Evolutionary conservation across 1,284 basidiomycete genomes (phyloP).

Genomic region (Fistulina hepatica): DNA sequence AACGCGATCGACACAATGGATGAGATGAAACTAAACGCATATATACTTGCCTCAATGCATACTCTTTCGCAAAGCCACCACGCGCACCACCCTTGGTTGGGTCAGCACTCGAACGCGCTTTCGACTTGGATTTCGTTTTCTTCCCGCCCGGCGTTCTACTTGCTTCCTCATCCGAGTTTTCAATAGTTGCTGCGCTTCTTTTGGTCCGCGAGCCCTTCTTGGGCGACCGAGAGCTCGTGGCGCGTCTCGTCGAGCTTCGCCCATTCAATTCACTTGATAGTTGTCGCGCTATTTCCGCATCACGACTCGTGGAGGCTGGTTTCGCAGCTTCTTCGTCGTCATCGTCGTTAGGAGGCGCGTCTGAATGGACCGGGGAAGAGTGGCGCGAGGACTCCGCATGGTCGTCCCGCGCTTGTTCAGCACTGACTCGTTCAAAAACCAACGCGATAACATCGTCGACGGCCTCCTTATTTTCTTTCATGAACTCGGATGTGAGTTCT

Average conservation of each 20-base stretch:
- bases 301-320: constrained; percentile 30
- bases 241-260: too few relatives aligned
- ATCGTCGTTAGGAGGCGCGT: constrained; percentile 25
- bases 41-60: constrained; percentile 50
- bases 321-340: constrained; percentile 21
- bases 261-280: constrained; percentile 64
- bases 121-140: constrained; percentile 29
- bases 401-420: constrained; percentile 24
- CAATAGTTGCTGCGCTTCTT: constrained; percentile 46
- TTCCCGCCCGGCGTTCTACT: constrained; percentile 29
- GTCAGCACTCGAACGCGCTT: too few relatives aligned
- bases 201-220: constrained; percentile 29
- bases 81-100: constrained; percentile 37
- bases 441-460: constrained; percentile 48
- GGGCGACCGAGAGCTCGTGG: constrained; percentile 38
- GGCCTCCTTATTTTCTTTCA: constrained; percentile 47
- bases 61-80: constrained; percentile 72
- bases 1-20: neutral
- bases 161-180: constrained; percentile 43
- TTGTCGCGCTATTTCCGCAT: constrained; percentile 61
- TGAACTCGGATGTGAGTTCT: constrained; percentile 38
- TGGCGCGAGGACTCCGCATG: constrained; percentile 24
- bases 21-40: neutral
- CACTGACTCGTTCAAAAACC: constrained; percentile 50
- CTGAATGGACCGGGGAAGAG: constrained; percentile 22